Percentiles rank a stretch among this genome's conserved stretches.
phyloP scores from a whole-genome alignment of 2,329 filamentous ascomycete genomes.

The Colletotrichum liaoningense region DNA sequence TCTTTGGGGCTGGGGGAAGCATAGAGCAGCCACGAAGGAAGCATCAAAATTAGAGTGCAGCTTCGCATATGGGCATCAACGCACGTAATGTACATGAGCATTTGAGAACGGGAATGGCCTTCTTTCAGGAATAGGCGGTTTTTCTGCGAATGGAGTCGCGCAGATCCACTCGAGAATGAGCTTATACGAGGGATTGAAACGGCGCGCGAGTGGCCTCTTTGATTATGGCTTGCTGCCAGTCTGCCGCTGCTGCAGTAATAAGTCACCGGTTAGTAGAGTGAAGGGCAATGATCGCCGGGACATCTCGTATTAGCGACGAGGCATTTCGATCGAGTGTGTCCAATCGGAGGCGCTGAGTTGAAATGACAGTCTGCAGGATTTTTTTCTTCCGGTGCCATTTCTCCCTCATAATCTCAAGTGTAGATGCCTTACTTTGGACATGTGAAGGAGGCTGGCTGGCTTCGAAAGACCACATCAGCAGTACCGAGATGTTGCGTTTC shows the following conservation, averaged over 20 bases:
- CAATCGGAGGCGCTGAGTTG: not conserved
- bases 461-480: not conserved
- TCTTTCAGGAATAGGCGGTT: not conserved
- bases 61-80: not conserved
- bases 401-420: not conserved
- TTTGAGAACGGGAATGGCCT: not conserved
- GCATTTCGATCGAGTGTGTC: not conserved
- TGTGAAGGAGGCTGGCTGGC: not conserved
- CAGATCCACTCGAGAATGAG: not conserved
- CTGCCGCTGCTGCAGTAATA: not conserved
- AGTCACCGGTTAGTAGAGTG: not conserved
- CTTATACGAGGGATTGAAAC: not conserved
- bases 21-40: not conserved
- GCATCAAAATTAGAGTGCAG: not conserved
- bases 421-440: not conserved
- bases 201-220: not conserved
- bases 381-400: not conserved
- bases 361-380: not conserved
- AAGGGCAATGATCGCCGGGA: slow-evolving; percentile 11
- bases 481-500: not conserved
- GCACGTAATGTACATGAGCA: not conserved
- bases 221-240: not conserved
- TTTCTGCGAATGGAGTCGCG: not conserved
- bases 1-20: not conserved
- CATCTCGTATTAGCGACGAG: not conserved